Evolutionary conservation across 2,329 filamentous ascomycete species (phyloP).

Genomic region (Diaporthe capsici): DNA sequence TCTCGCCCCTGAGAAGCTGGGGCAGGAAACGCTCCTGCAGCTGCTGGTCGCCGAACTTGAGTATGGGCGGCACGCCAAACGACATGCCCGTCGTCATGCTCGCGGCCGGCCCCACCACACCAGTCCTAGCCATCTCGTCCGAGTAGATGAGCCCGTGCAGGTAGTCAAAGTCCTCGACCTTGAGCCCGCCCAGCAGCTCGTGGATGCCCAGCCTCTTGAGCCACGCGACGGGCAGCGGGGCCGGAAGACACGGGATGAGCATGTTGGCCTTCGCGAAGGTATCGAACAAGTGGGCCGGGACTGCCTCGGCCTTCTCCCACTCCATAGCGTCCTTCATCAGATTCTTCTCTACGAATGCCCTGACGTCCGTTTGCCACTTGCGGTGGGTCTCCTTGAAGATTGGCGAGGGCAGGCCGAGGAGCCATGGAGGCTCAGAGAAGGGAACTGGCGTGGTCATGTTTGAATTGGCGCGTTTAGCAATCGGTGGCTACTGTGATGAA

Average conservation of each 20-base stretch:
- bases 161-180: slow-evolving; percentile 82
- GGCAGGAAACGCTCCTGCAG: slow-evolving; percentile 78
- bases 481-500: neutral
- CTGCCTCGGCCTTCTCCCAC: slow-evolving; percentile 76
- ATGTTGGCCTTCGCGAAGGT: slow-evolving; percentile 77
- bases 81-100: slow-evolving; percentile 80
- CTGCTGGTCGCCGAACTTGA: slow-evolving; percentile 75
- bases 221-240: slow-evolving; percentile 78
- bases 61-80: slow-evolving; percentile 79
- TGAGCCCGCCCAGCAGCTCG: slow-evolving; percentile 74
- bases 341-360: slow-evolving; percentile 75
- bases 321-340: slow-evolving; percentile 74
- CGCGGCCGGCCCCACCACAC: slow-evolving; percentile 73
- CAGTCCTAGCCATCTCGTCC: slow-evolving; percentile 78
- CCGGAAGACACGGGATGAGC: slow-evolving; percentile 78
- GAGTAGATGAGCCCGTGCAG: slow-evolving; percentile 78
- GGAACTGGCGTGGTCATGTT: slow-evolving; percentile 59
- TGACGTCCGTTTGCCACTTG: slow-evolving; percentile 77
- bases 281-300: slow-evolving; percentile 74
- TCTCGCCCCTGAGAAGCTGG: slow-evolving; percentile 75
- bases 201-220: slow-evolving; percentile 75
- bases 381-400: slow-evolving; percentile 78
- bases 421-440: slow-evolving; percentile 81
- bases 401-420: slow-evolving; percentile 77
- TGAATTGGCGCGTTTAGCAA: neutral